Evolutionary conservation across 805 yeast species (phyloP).

Genomic region (Ogataea ganodermae): DNA sequence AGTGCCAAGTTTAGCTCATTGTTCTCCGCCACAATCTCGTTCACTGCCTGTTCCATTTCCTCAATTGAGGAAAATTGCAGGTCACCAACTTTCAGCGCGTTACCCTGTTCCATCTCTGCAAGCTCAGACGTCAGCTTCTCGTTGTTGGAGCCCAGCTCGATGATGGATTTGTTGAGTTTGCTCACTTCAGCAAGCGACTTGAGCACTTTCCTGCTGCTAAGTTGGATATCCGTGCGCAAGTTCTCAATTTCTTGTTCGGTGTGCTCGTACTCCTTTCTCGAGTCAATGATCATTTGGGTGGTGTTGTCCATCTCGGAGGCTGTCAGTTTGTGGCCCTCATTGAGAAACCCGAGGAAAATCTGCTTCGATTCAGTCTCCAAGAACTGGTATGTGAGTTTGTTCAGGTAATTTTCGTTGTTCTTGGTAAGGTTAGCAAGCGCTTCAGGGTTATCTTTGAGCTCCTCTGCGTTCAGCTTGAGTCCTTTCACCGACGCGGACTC

Average conservation of each 20-base stretch:
- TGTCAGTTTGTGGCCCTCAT: slow-evolving; percentile 35
- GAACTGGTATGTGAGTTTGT: slow-evolving; percentile 62
- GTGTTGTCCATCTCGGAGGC: slow-evolving; percentile 25
- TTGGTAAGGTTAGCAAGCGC: slow-evolving; percentile 19
- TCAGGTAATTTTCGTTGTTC: slow-evolving; percentile 44
- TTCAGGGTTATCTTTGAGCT: slow-evolving; percentile 19
- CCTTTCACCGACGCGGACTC: slow-evolving; percentile 20
- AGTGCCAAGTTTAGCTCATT: slow-evolving; percentile 15
- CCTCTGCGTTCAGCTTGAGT: slow-evolving; percentile 16
- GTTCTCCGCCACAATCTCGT: slow-evolving; percentile 26
- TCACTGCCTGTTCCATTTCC: slow-evolving; percentile 33
- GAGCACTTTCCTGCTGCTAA: slow-evolving; percentile 23
- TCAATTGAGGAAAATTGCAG: slow-evolving; percentile 32
- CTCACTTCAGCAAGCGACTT: slow-evolving; percentile 35
- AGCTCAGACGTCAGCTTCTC: slow-evolving; percentile 30
- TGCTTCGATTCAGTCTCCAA: slow-evolving; percentile 74
- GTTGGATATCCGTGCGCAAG: slow-evolving; percentile 21
- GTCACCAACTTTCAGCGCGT: slow-evolving; percentile 27
- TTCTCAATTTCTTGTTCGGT: slow-evolving; percentile 22
- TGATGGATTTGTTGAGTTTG: slow-evolving; percentile 30
- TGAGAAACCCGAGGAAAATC: slow-evolving; percentile 56
- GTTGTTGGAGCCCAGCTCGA: slow-evolving; percentile 21
- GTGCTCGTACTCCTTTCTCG: slow-evolving; percentile 16
- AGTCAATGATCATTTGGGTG: slow-evolving; percentile 19
- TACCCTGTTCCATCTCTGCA: slow-evolving; percentile 29